Conservation (phyloP, 805 yeast genomes). For the Yamadazyma scolyti region DNA sequence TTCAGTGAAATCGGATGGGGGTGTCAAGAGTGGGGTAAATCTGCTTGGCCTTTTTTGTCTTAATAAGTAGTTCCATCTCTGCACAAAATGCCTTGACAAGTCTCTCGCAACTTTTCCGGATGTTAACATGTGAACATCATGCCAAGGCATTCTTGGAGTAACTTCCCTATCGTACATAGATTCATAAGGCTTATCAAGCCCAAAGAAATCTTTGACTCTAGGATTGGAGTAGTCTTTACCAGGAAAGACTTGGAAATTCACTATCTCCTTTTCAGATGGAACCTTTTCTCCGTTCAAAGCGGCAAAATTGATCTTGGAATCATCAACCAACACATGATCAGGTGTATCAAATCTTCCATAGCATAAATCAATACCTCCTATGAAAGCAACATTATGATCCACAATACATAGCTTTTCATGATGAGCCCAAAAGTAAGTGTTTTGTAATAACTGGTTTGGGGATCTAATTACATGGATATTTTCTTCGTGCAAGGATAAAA, state of each 20-base stretch:
- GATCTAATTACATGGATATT: constrained; percentile 90
- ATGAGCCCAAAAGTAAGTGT: constrained; percentile 97
- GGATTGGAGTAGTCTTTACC: constrained; percentile 98
- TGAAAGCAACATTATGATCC: constrained; percentile 83
- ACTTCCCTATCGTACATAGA: constrained; percentile 82
- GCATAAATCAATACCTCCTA: constrained; percentile 95
- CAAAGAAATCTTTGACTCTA: constrained; percentile 80
- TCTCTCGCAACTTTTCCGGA: constrained; percentile 95
- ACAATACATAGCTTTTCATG: constrained; percentile 89
- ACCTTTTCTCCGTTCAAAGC: constrained; percentile 25
- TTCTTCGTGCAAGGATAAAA: constrained; percentile 72
- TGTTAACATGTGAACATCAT: constrained; percentile 94
- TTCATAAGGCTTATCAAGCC: constrained; percentile 80
- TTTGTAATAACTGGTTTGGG: constrained; percentile 91
- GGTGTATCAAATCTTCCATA: constrained; percentile 96
- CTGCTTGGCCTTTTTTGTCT: constrained; percentile 95
- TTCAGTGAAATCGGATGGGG: constrained; percentile 82
- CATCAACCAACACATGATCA: constrained; percentile 87
- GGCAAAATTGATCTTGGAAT: constrained; percentile 38
- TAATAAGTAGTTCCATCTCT: constrained; percentile 92
- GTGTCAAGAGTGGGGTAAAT: constrained; percentile 85
- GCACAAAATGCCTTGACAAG: constrained; percentile 89
- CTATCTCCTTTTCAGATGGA: constrained; percentile 36
- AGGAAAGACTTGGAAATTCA: constrained; percentile 70
- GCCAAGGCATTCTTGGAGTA: constrained; percentile 99